Base-by-base conservation (phyloP, 805 yeast species). In the Myxozyma melibiosi region DNA sequence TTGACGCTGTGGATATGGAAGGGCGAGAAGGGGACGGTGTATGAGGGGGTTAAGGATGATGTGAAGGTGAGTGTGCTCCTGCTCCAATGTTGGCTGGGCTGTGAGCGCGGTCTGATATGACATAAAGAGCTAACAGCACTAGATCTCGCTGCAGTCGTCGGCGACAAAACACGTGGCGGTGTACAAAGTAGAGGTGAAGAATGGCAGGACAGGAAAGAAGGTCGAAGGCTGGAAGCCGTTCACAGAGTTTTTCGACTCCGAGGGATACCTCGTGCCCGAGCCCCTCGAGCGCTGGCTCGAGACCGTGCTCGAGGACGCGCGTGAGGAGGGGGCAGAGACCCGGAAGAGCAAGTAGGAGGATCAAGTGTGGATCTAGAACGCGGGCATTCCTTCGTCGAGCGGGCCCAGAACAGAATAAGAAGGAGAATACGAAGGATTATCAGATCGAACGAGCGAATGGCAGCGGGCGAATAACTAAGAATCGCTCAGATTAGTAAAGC, bases 1-100 rank as follows among this genome's bases (percentile, higher is more conserved):
- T 53, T 66, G 39, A 53, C 66, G 22, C 37, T 55, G 33, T 71
- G 73, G 71, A 46, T 55, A 31, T 44, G 47, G 18, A 55, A 54
- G 24, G 64, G 63, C 28, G 73, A 71, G 60, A 60, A 62, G 44
- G 64, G 67, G 6, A 56, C 63, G 2, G 55, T 68, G n/a, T 73
- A 66, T 45, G 54, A 58, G 37, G 75, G 75, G 8, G 30, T 33
- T 18, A 63, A 66, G 53, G 68, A 54, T 7, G 52, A 52, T 18
- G 49, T 52, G 24, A 57, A 46, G 53, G 62, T 64, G 41, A 53
- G 45, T 38, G 16, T 22, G 13, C 8, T 4, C 18, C 41, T 11
- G 16, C 24, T 38, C 22, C 22, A 38, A 2, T 8, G 25, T 2
- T 3, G 14, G 4, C 20, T 13, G 18, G 16, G 33, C 1, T 27